Evolutionary conservation across 768 basidiomycete genomes (phyloP), one percentile per base, ranked within the genome.

Genomic region (Tulasnella sp.): DNA sequence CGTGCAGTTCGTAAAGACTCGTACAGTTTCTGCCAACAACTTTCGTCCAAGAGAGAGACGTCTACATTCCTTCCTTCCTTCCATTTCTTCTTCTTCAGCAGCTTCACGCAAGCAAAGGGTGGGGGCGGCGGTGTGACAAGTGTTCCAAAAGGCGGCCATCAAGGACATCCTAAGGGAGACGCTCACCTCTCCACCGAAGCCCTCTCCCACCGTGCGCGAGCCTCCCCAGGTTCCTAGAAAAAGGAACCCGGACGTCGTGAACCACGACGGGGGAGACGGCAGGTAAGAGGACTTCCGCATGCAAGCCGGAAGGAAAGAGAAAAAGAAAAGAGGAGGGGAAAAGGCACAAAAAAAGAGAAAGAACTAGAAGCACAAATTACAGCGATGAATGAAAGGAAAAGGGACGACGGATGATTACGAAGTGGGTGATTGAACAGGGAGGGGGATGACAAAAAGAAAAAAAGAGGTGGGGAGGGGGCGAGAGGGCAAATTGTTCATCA

Each of bases 271-370:
- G 57, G 57, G 57, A 61, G 57, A 61, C 57, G 57, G 57, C 57
- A 61, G 57, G 57, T n/a, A 61, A 61, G 57, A 61, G 57, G 57
- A 61, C 57, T 61, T 61, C 57, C 57, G 57, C 57, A 26, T 61
- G 57, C 57, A 26, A 61, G n/a, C 32, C 57, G 57, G 57, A 61
- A 61, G 57, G 57, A 61, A 32, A 29, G 29, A 32, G 57, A 32
- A 29, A n/a, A 61, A 26, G n/a, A 61, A n/a, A 61, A 5, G 26
- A 29, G 15, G 29, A 29, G 57, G 26, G 29, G 15, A 29, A 61
- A 61, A 32, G n/a, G 2, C 1, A 0, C 32, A 16, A 6, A 61
- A 29, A 61, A n/a, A 32, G 48, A 48, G 20, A 32, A 61, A 61
- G 57, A 29, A 61, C 57, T 61, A 61, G 32, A 61, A 61, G 57